These are phyloP conservation scores for Colletotrichum gigasporum DNA, from an alignment of 2,329 filamentous ascomycete species.

Conservation along the genomic window DNA sequence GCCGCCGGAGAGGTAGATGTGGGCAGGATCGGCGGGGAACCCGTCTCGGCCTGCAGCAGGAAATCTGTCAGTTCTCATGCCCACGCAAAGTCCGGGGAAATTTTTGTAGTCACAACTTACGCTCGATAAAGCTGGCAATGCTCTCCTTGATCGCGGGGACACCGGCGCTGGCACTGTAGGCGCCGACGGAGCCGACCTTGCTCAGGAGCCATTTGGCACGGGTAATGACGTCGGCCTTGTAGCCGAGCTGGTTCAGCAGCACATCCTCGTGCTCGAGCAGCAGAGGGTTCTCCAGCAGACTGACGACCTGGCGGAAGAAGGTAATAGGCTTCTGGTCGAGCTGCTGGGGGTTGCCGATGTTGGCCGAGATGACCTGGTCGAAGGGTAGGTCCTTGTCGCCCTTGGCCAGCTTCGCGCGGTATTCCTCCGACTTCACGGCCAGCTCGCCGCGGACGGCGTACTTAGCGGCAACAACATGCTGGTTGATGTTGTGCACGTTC, in stretches of 20 bases:
- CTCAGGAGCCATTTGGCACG: constrained; percentile 83
- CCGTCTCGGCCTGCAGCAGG: constrained; percentile 77
- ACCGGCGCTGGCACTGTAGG: constrained; percentile 95
- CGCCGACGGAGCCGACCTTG: constrained; percentile 89
- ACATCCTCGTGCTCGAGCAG: constrained; percentile 85
- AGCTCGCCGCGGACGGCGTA: constrained; percentile 98
- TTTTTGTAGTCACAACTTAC: constrained; percentile 56
- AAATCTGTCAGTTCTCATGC: constrained; percentile 29
- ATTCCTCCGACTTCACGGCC: constrained; percentile 91
- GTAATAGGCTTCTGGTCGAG: constrained; percentile 99
- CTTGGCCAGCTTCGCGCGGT: constrained; percentile 76
- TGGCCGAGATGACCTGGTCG: constrained; percentile 90
- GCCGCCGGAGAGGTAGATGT: constrained; percentile 91
- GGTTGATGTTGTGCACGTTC: constrained; percentile 90
- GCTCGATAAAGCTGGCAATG: constrained; percentile 91
- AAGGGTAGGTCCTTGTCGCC: constrained; percentile 77
- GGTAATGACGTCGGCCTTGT: constrained; percentile 89
- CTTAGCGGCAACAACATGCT: constrained; percentile 83
- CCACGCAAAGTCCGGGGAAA: neutral
- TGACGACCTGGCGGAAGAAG: constrained; percentile 97
- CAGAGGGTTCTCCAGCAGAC: constrained; percentile 88
- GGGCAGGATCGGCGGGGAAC: constrained; percentile 80
- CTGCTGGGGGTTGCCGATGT: constrained; percentile 99
- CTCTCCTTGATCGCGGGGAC: constrained; percentile 87
- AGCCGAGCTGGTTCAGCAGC: constrained; percentile 79